Evolutionary conservation across 192 early-diverging fungal species (phyloP).

Genomic region (Coemansia sp.): DNA sequence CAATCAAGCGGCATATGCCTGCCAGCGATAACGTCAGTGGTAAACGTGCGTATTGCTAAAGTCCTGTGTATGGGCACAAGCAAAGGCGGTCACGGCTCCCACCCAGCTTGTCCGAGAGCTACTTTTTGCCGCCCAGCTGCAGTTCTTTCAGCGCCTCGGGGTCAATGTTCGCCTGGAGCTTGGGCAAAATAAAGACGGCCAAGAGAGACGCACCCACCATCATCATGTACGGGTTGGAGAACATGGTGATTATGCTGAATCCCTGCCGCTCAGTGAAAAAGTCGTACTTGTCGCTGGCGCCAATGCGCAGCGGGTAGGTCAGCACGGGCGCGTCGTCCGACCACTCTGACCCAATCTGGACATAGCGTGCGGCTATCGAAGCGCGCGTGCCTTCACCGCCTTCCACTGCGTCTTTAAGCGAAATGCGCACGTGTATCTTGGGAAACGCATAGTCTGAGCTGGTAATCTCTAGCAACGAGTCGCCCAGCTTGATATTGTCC

Average conservation of each 20-base stretch:
- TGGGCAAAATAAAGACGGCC: slow-evolving; percentile 61
- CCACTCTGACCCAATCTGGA: slow-evolving; percentile 48
- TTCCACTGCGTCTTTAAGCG: slow-evolving; percentile 11
- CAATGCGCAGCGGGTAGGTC: slow-evolving; percentile 43
- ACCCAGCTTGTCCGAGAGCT: background rate
- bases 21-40: background rate
- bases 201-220: slow-evolving; percentile 60
- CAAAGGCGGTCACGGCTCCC: too few relatives aligned
- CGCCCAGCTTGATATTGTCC: slow-evolving; percentile 36
- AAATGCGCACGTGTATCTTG: slow-evolving; percentile 46
- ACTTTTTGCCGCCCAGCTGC: slow-evolving; percentile 27
- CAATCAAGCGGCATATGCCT: slow-evolving; percentile 29
- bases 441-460: slow-evolving; percentile 47
- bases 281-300: slow-evolving; percentile 39
- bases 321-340: slow-evolving; percentile 35
- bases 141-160: slow-evolving; percentile 53
- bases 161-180: slow-evolving; percentile 59
- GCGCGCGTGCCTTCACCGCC: slow-evolving; percentile 22
- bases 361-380: slow-evolving; percentile 43
- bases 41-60: too few relatives aligned
- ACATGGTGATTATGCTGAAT: slow-evolving; percentile 57
- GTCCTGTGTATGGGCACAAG: too few relatives aligned
- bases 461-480: slow-evolving; percentile 43
- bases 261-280: slow-evolving; percentile 56
- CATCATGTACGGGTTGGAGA: slow-evolving; percentile 65